Evolutionary conservation across 495 filamentous ascomycete species (phyloP).

Genomic region (Durotheca rogersii): DNA sequence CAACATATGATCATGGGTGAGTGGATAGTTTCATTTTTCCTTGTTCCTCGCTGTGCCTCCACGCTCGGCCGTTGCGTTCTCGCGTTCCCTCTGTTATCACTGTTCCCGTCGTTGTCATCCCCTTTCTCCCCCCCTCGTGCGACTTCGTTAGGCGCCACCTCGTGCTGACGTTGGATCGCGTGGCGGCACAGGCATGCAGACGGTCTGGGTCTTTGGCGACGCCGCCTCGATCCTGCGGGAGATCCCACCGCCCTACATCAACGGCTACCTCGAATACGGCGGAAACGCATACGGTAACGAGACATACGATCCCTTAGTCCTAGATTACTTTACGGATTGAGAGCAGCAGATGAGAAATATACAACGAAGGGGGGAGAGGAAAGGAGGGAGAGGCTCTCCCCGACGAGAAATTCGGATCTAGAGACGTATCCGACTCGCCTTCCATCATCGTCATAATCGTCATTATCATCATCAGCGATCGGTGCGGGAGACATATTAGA

Average conservation of each 20-base stretch:
- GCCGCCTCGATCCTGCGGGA: constrained; percentile 42
- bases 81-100: not conserved
- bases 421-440: no score
- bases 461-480: constrained; percentile 16
- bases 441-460: no score
- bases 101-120: no score
- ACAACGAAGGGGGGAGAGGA: not conserved
- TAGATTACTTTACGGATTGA: constrained; percentile 26
- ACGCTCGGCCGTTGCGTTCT: not conserved
- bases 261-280: constrained; percentile 50
- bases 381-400: not conserved
- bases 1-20: constrained; percentile 57
- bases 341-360: not conserved
- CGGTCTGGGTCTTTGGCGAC: constrained; percentile 55
- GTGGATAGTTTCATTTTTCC: no score
- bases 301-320: constrained; percentile 39
- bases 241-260: constrained; percentile 43
- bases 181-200: constrained; percentile 47
- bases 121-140: no score
- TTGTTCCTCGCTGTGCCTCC: not conserved
- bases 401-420: no score
- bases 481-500: not conserved
- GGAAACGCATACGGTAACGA: constrained; percentile 51
- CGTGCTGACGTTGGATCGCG: constrained; percentile 6
- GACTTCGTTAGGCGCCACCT: no score